Evolutionary conservation across 371 early-diverging fungal genomes (phyloP).

Genomic region (Syncephalastrum racemosum): DNA sequence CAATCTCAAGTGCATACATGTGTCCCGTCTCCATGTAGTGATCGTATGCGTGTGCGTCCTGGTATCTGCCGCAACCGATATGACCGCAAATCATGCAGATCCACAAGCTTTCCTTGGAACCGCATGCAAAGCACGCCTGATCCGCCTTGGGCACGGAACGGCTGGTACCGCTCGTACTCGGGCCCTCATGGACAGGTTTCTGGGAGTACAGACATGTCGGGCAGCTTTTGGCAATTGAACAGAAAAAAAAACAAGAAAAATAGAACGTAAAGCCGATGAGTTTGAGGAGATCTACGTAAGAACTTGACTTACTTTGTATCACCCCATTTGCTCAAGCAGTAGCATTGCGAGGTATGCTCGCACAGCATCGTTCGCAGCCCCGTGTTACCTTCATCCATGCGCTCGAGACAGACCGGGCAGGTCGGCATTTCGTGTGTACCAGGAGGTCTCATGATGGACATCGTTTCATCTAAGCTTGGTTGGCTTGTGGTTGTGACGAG

Average conservation of each 20-base stretch:
- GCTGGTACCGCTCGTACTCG: neutral
- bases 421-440: constrained; percentile 68
- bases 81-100: constrained; percentile 95
- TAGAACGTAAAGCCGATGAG: too few relatives aligned
- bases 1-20: constrained; percentile 89
- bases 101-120: constrained; percentile 77
- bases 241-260: neutral
- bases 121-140: constrained; percentile 73
- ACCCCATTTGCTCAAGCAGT: constrained; percentile 88
- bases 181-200: constrained; percentile 28
- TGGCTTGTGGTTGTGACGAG: constrained; percentile 54
- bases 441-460: neutral
- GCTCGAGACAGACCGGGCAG: constrained; percentile 93
- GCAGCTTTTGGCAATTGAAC: constrained; percentile 58
- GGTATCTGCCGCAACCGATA: constrained; percentile 81
- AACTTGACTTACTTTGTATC: constrained; percentile 53
- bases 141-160: constrained; percentile 21
- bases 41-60: constrained; percentile 78
- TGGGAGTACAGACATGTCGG: constrained; percentile 91
- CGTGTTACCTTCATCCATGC: constrained; percentile 82
- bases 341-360: constrained; percentile 92
- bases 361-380: constrained; percentile 91
- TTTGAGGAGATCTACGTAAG: neutral
- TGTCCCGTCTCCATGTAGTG: constrained; percentile 85
- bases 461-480: constrained; percentile 50